These are phyloP conservation scores for Coriaria nepalensis DNA, from an alignment of 306 rosid species.

Conservation along the genomic window DNA sequence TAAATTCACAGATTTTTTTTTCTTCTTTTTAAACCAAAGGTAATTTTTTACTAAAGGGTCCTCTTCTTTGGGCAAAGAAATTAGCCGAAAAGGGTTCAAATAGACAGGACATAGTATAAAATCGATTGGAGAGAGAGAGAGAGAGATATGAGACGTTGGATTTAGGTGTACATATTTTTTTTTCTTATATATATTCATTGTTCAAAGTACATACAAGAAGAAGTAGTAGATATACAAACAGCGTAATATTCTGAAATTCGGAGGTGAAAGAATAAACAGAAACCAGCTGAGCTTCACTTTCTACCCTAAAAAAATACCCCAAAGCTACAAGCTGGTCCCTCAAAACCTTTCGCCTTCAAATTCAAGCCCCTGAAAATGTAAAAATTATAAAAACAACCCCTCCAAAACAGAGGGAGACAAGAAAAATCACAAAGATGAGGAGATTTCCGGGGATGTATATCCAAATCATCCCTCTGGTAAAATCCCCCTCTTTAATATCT, in stretches of 20 bases:
- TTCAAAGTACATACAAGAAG: no score
- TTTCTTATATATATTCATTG: no score
- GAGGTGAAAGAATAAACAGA: conserved; percentile 43
- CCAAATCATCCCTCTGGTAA: conserved; percentile 68
- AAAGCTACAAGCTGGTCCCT: conserved; percentile 73
- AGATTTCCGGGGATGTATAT: conserved; percentile 65
- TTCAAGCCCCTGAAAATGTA: conserved; percentile 2
- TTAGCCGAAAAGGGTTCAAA: no score
- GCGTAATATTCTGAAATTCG: conserved; percentile 16
- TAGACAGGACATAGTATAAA: no score
- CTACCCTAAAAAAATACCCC: conserved; percentile 21
- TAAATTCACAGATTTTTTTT: no score
- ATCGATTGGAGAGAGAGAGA: no score
- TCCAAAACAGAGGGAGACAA: background rate
- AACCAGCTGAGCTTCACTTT: conserved; percentile 82
- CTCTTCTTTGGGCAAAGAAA: no score
- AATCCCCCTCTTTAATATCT: conserved; percentile 20
- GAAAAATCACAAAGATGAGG: conserved; percentile 18
- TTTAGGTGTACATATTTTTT: no score
- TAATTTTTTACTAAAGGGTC: no score
- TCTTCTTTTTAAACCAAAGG: no score
- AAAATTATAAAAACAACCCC: conserved; percentile 8
- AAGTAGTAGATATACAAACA: background rate
- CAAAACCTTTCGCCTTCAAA: conserved; percentile 34
- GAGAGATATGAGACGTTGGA: no score